Base-by-base conservation (phyloP, 768 basidiomycete genomes). In the Russula ochroleuca region DNA sequence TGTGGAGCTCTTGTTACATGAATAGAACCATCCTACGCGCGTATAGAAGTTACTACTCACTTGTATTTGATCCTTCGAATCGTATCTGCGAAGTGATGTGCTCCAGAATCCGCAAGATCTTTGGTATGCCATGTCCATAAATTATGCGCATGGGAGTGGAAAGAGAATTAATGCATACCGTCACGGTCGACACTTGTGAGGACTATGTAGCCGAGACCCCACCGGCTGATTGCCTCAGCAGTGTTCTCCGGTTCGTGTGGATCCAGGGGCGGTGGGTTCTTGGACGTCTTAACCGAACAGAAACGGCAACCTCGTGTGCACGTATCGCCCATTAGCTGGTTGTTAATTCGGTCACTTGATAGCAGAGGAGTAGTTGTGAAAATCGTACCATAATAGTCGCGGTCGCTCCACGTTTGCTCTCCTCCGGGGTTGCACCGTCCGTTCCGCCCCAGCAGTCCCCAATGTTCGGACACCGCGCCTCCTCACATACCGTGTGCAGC, bases 381-480 rank as follows among this genome's bases (percentile, higher is more conserved):
- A 41, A 52, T 59, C 81, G 63, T 67, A 92, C 95, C 97, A 99
- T 98, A 73, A 99, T 99, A 3, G 97, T 99, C 13, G 97, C 97
- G 8, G 97, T 99, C 25, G 97, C 97, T 54, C 84, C 83, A 63
- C 85, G 85, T 68, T 88, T 86, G 35, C 85, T 87, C 60, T 90
- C 89, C 62, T 82, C 83, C 57, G 86, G 85, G 8, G 82, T 84
- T 47, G 74, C 79, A 53, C 80, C 83, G 37, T 83, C 79, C 70
- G 86, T 87, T 10, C 94, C 94, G 47, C 97, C 94, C 97, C 97
- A 99, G 71, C 97, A 99, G 71, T 98, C 96, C n/a, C 96, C 97
- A 61, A 99, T 98, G 71, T 99, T 99, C 0, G 97, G 97, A 79
- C 97, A 99, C 66, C 95, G 83, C 40, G 97, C 97, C 74, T 99